Evolutionary conservation across 805 yeast species (phyloP).

Genomic region (Kluyveromyces nonfermentans): DNA sequence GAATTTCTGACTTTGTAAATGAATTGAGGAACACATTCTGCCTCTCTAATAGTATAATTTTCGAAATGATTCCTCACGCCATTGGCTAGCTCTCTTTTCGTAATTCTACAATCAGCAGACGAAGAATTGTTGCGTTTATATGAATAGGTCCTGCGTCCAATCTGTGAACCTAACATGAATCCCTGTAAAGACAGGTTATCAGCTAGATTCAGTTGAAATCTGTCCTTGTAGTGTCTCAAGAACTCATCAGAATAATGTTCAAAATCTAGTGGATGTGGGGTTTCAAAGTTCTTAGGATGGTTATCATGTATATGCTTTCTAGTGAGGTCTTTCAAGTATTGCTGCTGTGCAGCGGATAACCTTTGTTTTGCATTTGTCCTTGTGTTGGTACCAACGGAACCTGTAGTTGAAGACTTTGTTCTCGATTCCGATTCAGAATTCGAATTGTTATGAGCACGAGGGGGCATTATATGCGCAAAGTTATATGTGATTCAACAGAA

Average conservation of each 20-base stretch:
- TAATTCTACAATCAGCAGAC: slow-evolving; percentile 33
- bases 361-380: slow-evolving; percentile 38
- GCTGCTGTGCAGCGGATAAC: slow-evolving; percentile 53
- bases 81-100: slow-evolving; percentile 51
- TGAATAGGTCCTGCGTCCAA: slow-evolving; percentile 60
- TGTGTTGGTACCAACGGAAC: slow-evolving; percentile 37
- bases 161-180: slow-evolving; percentile 54
- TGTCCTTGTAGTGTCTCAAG: slow-evolving; percentile 60
- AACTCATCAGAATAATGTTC: slow-evolving; percentile 48
- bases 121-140: slow-evolving; percentile 16
- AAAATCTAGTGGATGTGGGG: slow-evolving; percentile 59
- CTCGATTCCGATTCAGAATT: slow-evolving; percentile 23
- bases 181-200: slow-evolving; percentile 62
- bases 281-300: slow-evolving; percentile 52
- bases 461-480: not conserved
- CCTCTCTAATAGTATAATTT: slow-evolving; percentile 54
- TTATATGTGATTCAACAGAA: not conserved
- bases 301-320: slow-evolving; percentile 64
- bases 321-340: slow-evolving; percentile 52
- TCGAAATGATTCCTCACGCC: slow-evolving; percentile 63
- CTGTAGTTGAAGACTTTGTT: slow-evolving; percentile 6
- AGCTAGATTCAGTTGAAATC: slow-evolving; percentile 47
- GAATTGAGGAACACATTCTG: slow-evolving; percentile 81
- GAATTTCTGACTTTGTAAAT: slow-evolving; percentile 77
- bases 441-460: slow-evolving; percentile 14